Conservation (phyloP, 441 rosid species). For the Dalechampia spathulata region DNA sequence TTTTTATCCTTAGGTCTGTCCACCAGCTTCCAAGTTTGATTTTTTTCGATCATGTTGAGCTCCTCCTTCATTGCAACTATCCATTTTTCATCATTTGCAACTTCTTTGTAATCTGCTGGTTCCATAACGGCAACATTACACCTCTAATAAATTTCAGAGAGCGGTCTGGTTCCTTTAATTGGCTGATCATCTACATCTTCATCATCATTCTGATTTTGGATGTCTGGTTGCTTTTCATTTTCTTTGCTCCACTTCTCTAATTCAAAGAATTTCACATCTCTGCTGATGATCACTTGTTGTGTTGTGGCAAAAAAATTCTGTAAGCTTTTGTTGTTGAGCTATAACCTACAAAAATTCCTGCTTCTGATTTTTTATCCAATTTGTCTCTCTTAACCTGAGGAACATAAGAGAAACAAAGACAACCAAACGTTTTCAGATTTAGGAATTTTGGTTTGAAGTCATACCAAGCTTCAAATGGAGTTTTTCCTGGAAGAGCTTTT, state of each 20-base stretch:
- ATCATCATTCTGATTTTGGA: neutral
- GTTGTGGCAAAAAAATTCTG: neutral
- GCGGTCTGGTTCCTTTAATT: neutral
- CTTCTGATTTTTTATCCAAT: neutral
- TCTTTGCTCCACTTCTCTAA: neutral
- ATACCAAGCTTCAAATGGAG: too few species aligned
- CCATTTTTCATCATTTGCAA: neutral
- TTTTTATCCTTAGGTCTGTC: neutral
- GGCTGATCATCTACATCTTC: neutral
- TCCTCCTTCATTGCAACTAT: too few species aligned
- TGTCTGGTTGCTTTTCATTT: neutral
- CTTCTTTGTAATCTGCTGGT: neutral
- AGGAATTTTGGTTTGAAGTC: too few species aligned
- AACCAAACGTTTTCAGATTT: neutral
- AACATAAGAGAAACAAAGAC: neutral
- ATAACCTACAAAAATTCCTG: neutral
- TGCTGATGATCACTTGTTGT: neutral
- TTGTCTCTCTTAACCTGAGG: too few species aligned
- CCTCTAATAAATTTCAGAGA: neutral
- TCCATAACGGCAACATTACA: neutral
- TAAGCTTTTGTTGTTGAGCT: neutral
- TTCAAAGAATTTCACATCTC: neutral
- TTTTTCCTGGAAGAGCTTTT: neutral
- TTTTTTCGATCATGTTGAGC: too few species aligned
- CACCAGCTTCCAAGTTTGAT: too few species aligned